phyloP scores from a whole-genome alignment of 2,329 filamentous ascomycete genomes.

The Gaeumannomyces sp. region DNA sequence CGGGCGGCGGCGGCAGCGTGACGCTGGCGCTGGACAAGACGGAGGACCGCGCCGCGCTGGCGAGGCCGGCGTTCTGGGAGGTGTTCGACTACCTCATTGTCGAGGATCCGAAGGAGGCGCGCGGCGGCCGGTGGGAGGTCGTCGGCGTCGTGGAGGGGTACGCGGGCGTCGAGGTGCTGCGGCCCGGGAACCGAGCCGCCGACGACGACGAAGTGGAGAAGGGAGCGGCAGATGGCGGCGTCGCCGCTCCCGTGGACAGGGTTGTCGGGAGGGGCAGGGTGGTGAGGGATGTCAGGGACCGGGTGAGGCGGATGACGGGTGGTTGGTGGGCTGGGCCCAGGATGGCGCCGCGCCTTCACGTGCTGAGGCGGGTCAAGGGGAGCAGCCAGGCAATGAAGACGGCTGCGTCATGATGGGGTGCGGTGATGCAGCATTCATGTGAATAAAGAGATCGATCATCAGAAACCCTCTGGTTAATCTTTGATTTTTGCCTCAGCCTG shows the following conservation, averaged over 20 bases:
- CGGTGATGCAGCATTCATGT: background rate
- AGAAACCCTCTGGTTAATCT: too few relatives aligned
- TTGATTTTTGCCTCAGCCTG: too few relatives aligned
- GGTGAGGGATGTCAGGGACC: conserved; percentile 32
- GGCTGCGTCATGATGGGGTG: conserved; percentile 13
- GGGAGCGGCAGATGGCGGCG: background rate
- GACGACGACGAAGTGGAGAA: conserved; percentile 17
- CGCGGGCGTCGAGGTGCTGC: conserved; percentile 51
- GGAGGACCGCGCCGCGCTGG: conserved; percentile 41
- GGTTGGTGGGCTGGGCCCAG: conserved; percentile 61
- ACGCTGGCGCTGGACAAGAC: conserved; percentile 53
- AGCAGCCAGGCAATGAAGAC: conserved; percentile 10
- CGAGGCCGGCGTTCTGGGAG: conserved; percentile 51
- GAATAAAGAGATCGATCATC: too few relatives aligned
- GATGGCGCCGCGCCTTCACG: conserved; percentile 49
- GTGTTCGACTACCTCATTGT: conserved; percentile 56
- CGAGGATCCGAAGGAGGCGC: conserved; percentile 42
- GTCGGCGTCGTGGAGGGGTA: conserved; percentile 52
- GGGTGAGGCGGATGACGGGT: conserved; percentile 41
- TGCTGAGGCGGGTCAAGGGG: conserved; percentile 34
- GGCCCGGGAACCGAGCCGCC: conserved; percentile 32
- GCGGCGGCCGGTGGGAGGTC: conserved; percentile 48
- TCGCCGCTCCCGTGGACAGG: conserved; percentile 14
- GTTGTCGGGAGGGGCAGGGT: conserved; percentile 40
- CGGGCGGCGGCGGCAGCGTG: conserved; percentile 7